These are phyloP conservation scores for Stephania yunnanensis DNA, from an alignment of 164 flowering plant genomes.

Conservation along the genomic window DNA sequence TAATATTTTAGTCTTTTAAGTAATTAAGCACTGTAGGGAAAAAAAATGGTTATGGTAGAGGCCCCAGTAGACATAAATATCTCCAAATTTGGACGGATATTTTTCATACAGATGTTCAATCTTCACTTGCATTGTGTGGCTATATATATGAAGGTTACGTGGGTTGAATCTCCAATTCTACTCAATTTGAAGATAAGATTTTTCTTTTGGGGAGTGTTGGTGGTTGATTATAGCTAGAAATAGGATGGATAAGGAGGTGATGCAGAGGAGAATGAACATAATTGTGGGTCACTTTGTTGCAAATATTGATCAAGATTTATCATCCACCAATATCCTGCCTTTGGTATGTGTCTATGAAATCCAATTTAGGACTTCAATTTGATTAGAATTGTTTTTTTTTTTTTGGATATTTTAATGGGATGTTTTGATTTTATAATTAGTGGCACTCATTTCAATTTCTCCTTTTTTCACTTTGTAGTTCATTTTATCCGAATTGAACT, in stretches of 20 bases:
- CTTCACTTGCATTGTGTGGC: not conserved
- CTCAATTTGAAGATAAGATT: not conserved
- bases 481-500: too few relatives aligned
- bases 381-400: too few relatives aligned
- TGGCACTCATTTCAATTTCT: not conserved
- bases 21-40: not conserved
- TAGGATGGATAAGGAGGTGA: slow-evolving; percentile 16
- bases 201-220: not conserved
- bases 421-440: not conserved
- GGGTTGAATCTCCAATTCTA: not conserved
- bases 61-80: not conserved
- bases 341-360: slow-evolving; percentile 17
- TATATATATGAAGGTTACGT: not conserved
- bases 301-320: slow-evolving; percentile 9
- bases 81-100: slow-evolving; percentile 1
- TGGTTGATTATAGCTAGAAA: not conserved
- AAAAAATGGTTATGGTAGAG: not conserved
- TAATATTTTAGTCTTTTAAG: too few relatives aligned
- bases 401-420: not conserved
- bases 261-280: slow-evolving; percentile 18
- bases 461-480: not conserved
- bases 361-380: not conserved
- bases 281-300: slow-evolving; percentile 19
- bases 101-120: not conserved
- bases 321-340: slow-evolving; percentile 28